Conservation (phyloP, 2,329 filamentous ascomycete species). For the Penicillium sp. region DNA sequence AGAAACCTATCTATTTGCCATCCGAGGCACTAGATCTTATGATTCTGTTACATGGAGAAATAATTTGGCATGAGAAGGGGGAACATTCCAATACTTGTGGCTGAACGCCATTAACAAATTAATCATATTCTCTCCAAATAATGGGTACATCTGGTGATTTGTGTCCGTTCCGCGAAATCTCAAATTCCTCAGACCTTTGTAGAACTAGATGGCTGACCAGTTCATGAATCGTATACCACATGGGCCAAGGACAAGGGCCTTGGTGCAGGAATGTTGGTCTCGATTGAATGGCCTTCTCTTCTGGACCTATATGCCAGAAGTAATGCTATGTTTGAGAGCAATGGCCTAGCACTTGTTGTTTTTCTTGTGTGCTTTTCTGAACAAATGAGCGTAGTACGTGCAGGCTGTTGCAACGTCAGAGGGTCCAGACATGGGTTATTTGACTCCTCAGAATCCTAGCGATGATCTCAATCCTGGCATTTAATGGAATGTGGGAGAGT, state of each 20-base stretch:
- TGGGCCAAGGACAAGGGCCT: neutral
- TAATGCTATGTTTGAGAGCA: no score
- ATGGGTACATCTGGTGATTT: slow-evolving; percentile 1
- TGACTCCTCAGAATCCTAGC: neutral
- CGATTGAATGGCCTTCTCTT: neutral
- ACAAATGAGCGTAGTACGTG: neutral
- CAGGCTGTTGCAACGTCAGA: neutral
- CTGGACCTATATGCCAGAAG: neutral
- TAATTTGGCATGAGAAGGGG: slow-evolving; percentile 10
- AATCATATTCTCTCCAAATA: neutral
- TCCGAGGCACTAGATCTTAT: slow-evolving; percentile 2
- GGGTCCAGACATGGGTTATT: neutral
- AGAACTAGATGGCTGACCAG: neutral
- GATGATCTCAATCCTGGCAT: neutral
- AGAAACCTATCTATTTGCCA: slow-evolving; percentile 2
- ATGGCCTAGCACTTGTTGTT: neutral
- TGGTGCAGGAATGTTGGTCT: neutral
- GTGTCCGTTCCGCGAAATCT: neutral
- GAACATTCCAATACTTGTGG: slow-evolving; percentile 9
- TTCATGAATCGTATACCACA: neutral
- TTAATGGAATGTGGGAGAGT: neutral
- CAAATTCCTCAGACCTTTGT: neutral
- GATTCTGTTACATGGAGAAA: slow-evolving; percentile 12
- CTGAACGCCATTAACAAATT: slow-evolving; percentile 8
- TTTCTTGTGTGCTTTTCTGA: neutral